Percentiles rank a stretch among this genome's conserved stretches.
These are phyloP conservation scores for Stephanodiscus minutulus DNA, from an alignment of 108 stramenopile species.

Conservation along the genomic window DNA sequence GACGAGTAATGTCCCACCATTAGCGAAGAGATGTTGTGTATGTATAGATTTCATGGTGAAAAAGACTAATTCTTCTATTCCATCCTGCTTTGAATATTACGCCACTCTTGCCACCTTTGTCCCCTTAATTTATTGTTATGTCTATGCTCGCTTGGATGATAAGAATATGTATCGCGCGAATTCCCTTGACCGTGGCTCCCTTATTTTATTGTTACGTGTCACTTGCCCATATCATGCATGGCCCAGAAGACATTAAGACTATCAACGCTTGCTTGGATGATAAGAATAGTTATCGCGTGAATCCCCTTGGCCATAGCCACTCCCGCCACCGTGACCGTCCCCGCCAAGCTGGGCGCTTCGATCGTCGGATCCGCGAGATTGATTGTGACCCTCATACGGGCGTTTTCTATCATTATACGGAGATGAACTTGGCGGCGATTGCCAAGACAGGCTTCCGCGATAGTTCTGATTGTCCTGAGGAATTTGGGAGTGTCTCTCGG, in stretches of 20 bases:
- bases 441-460: slow-evolving; percentile 14
- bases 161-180: no score
- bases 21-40: background rate
- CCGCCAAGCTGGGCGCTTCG: slow-evolving; percentile 14
- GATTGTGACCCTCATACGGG: slow-evolving; percentile 19
- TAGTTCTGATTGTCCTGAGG: slow-evolving; percentile 19
- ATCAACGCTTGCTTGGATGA: background rate
- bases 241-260: background rate
- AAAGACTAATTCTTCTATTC: background rate
- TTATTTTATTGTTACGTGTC: background rate
- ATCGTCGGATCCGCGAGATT: slow-evolving; percentile 19
- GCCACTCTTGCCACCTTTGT: background rate
- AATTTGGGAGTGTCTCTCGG: slow-evolving; percentile 12
- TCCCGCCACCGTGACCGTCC: slow-evolving; percentile 13
- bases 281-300: background rate
- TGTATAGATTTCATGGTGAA: background rate
- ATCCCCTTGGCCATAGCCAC: background rate
- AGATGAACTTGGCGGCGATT: slow-evolving; percentile 18
- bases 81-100: background rate
- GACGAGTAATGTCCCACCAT: background rate
- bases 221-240: background rate
- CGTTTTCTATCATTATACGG: slow-evolving; percentile 30
- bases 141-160: no score
- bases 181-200: no score
- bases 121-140: no score